These are phyloP conservation scores for Trichophyton simii DNA, from an alignment of 2,329 filamentous ascomycete species.

Conservation along the genomic window DNA sequence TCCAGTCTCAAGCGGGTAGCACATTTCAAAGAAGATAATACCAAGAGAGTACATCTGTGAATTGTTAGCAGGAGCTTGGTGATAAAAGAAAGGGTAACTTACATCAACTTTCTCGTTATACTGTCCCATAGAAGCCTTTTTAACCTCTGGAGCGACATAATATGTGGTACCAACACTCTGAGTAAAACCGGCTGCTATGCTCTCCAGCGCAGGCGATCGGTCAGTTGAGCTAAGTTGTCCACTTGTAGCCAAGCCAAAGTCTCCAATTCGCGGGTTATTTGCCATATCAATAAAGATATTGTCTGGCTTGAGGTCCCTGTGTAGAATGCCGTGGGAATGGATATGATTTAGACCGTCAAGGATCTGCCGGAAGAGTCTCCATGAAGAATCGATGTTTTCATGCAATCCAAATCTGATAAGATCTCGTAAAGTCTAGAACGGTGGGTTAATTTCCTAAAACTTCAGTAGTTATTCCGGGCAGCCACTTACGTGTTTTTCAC, in stretches of 20 bases:
- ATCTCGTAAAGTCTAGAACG: conserved; percentile 62
- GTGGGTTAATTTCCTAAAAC: conserved; percentile 4
- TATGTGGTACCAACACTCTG: conserved; percentile 63
- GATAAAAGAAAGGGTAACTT: conserved; percentile 24
- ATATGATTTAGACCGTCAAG: conserved; percentile 83
- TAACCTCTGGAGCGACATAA: conserved; percentile 87
- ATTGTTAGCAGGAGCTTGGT: conserved; percentile 10
- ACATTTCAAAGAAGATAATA: conserved; percentile 99
- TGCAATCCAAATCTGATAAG: conserved; percentile 65
- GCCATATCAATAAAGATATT: conserved; percentile 91
- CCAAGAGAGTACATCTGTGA: conserved; percentile 83
- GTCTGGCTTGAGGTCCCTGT: conserved; percentile 91
- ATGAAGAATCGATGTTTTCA: conserved; percentile 64
- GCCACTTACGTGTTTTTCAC: conserved; percentile 61
- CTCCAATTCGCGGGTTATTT: conserved; percentile 88
- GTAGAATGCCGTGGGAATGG: conserved; percentile 80
- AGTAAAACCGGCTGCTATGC: conserved; percentile 32
- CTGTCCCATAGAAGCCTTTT: conserved; percentile 57
- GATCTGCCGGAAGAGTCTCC: conserved; percentile 83
- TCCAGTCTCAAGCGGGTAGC: conserved; percentile 47
- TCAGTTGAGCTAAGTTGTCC: conserved; percentile 47
- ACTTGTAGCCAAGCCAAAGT: conserved; percentile 88
- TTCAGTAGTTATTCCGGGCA: not conserved
- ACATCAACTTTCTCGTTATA: conserved; percentile 91
- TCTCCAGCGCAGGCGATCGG: conserved; percentile 24